These are phyloP conservation scores for Puccinia hordei DNA, from an alignment of 1,284 basidiomycete species.

Conservation along the genomic window DNA sequence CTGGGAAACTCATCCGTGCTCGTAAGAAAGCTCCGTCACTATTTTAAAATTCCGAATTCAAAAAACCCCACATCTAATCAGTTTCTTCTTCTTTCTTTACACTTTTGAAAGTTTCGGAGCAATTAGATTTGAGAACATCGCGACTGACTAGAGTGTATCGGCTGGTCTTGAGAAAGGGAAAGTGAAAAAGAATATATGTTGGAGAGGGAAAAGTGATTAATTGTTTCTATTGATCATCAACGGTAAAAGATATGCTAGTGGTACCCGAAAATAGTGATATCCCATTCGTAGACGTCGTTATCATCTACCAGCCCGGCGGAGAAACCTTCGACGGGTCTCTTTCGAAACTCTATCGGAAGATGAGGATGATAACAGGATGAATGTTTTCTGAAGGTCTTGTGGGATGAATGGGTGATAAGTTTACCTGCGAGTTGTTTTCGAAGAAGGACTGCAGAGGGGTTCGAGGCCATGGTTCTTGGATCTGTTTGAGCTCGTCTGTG, in stretches of 20 bases:
- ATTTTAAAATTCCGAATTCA: slow-evolving; percentile 45
- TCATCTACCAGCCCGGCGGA: slow-evolving; percentile 92
- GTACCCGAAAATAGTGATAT: slow-evolving; percentile 64
- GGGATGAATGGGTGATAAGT: neutral
- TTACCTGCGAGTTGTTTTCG: slow-evolving; percentile 46
- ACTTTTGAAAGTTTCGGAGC: slow-evolving; percentile 1
- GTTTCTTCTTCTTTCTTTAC: neutral
- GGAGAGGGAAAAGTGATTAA: slow-evolving; percentile 1
- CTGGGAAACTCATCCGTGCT: slow-evolving; percentile 80
- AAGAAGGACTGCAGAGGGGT: slow-evolving; percentile 40
- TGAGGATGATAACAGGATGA: neutral
- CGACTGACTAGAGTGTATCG: slow-evolving; percentile 80
- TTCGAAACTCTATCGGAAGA: slow-evolving; percentile 69
- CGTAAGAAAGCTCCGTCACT: slow-evolving; percentile 93
- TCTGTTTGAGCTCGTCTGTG: neutral
- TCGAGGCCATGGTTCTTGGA: slow-evolving; percentile 35
- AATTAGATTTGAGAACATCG: slow-evolving; percentile 48
- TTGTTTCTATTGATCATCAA: neutral
- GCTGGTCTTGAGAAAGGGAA: slow-evolving; percentile 67
- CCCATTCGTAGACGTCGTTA: slow-evolving; percentile 89
- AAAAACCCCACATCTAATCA: slow-evolving; percentile 1
- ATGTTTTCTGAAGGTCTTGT: neutral
- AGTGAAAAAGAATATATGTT: slow-evolving; percentile 17
- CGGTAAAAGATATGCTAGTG: neutral
- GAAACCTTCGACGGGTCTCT: slow-evolving; percentile 87